Percentiles rank a stretch among this genome's conserved stretches.
Conservation (phyloP, 768 basidiomycete genomes). For the Gyrodon lividus region DNA sequence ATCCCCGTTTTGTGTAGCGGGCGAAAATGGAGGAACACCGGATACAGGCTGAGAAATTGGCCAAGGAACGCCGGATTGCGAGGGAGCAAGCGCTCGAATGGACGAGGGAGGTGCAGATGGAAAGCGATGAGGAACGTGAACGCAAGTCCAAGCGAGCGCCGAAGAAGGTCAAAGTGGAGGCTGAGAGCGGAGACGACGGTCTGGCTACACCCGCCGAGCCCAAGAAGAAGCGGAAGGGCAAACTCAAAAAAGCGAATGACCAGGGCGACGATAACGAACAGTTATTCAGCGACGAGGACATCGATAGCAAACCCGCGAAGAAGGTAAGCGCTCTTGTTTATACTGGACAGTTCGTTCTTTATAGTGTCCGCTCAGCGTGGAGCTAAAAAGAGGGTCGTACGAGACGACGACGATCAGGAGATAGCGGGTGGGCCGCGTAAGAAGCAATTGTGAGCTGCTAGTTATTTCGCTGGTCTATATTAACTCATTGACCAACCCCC, state of each 20-base stretch:
- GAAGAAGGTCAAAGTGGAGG: slow-evolving; percentile 52
- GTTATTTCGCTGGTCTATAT: neutral
- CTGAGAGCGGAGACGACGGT: slow-evolving; percentile 52
- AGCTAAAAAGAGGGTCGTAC: slow-evolving; percentile 71
- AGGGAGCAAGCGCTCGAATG: slow-evolving; percentile 80
- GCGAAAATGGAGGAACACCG: slow-evolving; percentile 61
- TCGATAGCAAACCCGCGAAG: slow-evolving; percentile 52
- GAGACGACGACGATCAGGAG: slow-evolving; percentile 80
- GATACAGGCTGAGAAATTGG: slow-evolving; percentile 73
- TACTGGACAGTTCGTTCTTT: neutral
- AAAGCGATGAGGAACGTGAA: slow-evolving; percentile 81
- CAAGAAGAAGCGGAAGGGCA: slow-evolving; percentile 79
- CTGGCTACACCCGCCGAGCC: slow-evolving; percentile 39
- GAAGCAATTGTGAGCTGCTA: slow-evolving; percentile 66
- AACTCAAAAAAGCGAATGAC: slow-evolving; percentile 54
- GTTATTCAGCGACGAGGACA: slow-evolving; percentile 72
- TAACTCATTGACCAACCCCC: slow-evolving; percentile 1
- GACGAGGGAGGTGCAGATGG: slow-evolving; percentile 63
- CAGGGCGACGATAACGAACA: slow-evolving; percentile 63
- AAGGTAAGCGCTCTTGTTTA: slow-evolving; percentile 52
- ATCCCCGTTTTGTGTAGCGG: slow-evolving; percentile 38
- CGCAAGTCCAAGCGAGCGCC: slow-evolving; percentile 54
- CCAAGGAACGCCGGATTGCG: slow-evolving; percentile 71
- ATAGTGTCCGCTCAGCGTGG: slow-evolving; percentile 32
- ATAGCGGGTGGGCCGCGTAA: slow-evolving; percentile 60